Conservation (phyloP, 2,329 filamentous ascomycete genomes). For the Aspergillus eucalypticola region DNA sequence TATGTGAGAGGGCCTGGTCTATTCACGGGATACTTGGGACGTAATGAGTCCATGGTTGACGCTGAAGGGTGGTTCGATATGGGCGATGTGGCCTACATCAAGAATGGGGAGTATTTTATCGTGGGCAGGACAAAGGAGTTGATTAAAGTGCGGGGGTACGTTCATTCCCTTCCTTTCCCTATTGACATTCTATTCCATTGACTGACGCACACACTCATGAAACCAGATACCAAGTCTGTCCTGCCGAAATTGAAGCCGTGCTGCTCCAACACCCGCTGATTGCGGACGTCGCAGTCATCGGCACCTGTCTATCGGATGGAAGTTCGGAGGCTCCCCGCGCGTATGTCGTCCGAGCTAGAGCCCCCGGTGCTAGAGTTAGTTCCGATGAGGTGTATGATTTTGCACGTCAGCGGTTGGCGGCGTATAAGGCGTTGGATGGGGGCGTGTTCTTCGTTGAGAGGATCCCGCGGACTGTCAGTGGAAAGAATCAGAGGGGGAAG, state of each 20-base stretch:
- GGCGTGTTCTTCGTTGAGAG: constrained; percentile 45
- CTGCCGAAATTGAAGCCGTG: constrained; percentile 43
- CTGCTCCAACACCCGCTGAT: constrained; percentile 41
- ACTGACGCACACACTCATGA: not conserved
- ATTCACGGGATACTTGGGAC: constrained; percentile 30
- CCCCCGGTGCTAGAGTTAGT: constrained; percentile 16
- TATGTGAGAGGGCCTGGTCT: constrained; percentile 32
- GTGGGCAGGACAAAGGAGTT: constrained; percentile 37
- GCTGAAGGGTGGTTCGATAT: constrained; percentile 36
- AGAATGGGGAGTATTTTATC: constrained; percentile 30
- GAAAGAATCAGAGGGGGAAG: constrained; percentile 42
- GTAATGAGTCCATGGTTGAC: constrained; percentile 21
- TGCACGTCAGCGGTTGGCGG: constrained; percentile 36
- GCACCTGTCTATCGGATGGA: constrained; percentile 28
- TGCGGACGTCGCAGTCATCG: constrained; percentile 43
- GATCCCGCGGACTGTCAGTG: constrained; percentile 45
- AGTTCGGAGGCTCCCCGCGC: constrained; percentile 38
- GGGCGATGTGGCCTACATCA: constrained; percentile 31
- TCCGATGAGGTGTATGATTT: constrained; percentile 41
- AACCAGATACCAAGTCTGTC: constrained; percentile 40
- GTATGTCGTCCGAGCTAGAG: constrained; percentile 38
- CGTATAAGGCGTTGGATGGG: constrained; percentile 45
- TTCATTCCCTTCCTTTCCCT: not conserved
- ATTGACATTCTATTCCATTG: too few relatives aligned
- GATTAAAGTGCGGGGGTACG: constrained; percentile 42